Conservation (phyloP, 495 filamentous ascomycete genomes). For the Tuber brumale region DNA sequence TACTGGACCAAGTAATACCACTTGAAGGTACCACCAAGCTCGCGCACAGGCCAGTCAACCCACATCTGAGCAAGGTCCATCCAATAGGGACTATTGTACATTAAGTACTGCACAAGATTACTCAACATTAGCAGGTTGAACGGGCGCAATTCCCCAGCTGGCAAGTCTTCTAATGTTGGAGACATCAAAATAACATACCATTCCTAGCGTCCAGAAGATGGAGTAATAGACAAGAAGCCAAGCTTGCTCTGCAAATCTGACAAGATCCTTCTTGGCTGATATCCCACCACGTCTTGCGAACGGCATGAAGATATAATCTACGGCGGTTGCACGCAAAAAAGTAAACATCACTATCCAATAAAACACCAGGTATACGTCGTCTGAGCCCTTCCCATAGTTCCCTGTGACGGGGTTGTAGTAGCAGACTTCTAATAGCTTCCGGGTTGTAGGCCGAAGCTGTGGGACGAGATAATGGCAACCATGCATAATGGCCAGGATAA, state of each 20-base stretch:
- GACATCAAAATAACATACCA: constrained; percentile 55
- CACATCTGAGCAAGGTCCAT: constrained; percentile 71
- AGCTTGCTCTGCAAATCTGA: constrained; percentile 85
- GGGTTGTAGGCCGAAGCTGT: constrained; percentile 64
- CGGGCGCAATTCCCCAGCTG: neutral
- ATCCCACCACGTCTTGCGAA: constrained; percentile 64
- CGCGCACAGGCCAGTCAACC: constrained; percentile 71
- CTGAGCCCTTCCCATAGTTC: constrained; percentile 64
- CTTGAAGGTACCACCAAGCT: constrained; percentile 68
- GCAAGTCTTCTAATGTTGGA: neutral
- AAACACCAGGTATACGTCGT: constrained; percentile 71
- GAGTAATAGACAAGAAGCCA: constrained; percentile 78
- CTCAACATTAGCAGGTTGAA: neutral
- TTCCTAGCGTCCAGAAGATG: constrained; percentile 71
- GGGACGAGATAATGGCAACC: constrained; percentile 75
- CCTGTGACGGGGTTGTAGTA: constrained; percentile 65
- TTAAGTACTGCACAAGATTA: constrained; percentile 59
- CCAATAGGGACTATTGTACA: constrained; percentile 70
- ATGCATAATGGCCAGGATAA: constrained; percentile 67
- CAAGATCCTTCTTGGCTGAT: constrained; percentile 61
- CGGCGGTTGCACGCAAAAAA: constrained; percentile 70
- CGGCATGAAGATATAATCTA: constrained; percentile 80
- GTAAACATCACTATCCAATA: constrained; percentile 81
- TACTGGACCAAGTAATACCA: constrained; percentile 88
- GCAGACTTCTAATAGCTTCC: constrained; percentile 77